Conservation (phyloP, 2,329 filamentous ascomycete species). For the Alternaria triticina region DNA sequence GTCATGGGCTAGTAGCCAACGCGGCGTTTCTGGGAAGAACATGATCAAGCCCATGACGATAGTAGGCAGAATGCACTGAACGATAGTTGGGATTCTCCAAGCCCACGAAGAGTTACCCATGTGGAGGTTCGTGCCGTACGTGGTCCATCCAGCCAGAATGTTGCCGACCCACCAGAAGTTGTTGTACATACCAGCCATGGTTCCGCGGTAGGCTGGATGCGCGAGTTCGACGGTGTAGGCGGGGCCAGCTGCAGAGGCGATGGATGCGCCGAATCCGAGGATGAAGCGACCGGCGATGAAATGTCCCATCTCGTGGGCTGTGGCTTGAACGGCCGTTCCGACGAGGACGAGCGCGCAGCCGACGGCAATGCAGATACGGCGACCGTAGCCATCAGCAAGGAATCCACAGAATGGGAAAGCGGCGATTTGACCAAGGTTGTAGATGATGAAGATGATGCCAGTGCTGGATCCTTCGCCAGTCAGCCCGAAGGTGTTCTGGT, state of each 20-base stretch:
- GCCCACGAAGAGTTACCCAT: constrained; percentile 53
- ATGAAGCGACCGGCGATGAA: constrained; percentile 60
- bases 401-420: constrained; percentile 56
- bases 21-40: constrained; percentile 25
- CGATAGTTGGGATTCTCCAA: constrained; percentile 57
- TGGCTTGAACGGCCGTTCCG: constrained; percentile 59
- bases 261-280: constrained; percentile 58
- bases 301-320: constrained; percentile 55
- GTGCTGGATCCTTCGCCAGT: constrained; percentile 56
- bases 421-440: constrained; percentile 59
- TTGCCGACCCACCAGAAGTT: constrained; percentile 57
- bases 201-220: constrained; percentile 66
- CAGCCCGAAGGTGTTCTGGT: constrained; percentile 59
- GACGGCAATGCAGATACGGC: constrained; percentile 63
- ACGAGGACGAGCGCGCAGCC: constrained; percentile 61
- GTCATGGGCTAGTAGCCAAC: constrained; percentile 58
- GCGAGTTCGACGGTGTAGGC: constrained; percentile 66
- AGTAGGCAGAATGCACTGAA: constrained; percentile 37
- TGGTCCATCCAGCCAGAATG: constrained; percentile 62
- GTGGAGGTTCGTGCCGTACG: constrained; percentile 48
- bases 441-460: constrained; percentile 55
- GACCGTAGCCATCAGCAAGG: constrained; percentile 54
- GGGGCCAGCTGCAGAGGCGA: constrained; percentile 63
- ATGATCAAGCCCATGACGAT: constrained; percentile 58
- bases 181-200: constrained; percentile 65